Evolutionary conservation across 1,284 basidiomycete genomes (phyloP).

Genomic region (Chiua sp.): DNA sequence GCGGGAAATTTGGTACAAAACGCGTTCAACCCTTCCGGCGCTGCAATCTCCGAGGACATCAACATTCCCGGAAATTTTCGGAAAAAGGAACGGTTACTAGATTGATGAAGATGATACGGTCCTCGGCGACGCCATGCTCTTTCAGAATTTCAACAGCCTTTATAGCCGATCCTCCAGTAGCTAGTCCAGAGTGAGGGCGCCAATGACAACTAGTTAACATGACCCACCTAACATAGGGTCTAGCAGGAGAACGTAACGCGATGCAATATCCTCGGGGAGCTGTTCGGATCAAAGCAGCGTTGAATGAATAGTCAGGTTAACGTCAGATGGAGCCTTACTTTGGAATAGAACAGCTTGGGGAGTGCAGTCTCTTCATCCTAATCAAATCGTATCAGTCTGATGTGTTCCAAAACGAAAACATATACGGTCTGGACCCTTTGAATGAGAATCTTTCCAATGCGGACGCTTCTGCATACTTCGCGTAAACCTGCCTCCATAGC

Average conservation of each 20-base stretch:
- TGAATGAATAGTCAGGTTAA: background rate
- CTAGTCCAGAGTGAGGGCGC: conserved; percentile 47
- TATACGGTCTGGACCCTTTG: conserved; percentile 71
- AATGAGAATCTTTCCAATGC: conserved; percentile 94
- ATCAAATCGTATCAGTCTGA: conserved; percentile 9
- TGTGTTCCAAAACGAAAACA: conserved; percentile 5
- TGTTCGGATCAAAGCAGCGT: conserved; percentile 37
- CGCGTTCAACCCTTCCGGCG: conserved; percentile 88
- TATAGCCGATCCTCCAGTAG: conserved; percentile 97
- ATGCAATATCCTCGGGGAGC: conserved; percentile 93
- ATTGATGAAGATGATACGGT: conserved; percentile 97
- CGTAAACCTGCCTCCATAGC: conserved; percentile 95
- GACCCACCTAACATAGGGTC: conserved; percentile 95
- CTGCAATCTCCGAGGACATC: conserved; percentile 69
- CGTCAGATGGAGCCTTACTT: conserved; percentile 47
- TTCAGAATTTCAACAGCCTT: conserved; percentile 96
- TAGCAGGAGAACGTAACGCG: conserved; percentile 91
- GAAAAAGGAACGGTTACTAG: conserved; percentile 57
- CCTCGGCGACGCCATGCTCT: conserved; percentile 87
- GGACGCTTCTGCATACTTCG: conserved; percentile 91
- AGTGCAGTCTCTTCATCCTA: conserved; percentile 92
- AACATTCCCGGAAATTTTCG: conserved; percentile 4
- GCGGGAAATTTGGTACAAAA: conserved; percentile 85
- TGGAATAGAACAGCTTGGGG: conserved; percentile 91
- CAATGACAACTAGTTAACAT: background rate